Percentiles rank a stretch among this genome's conserved stretches.
phyloP scores from a whole-genome alignment of 2,329 filamentous ascomycete genomes.

The Proliferodiscus dingleyae region DNA sequence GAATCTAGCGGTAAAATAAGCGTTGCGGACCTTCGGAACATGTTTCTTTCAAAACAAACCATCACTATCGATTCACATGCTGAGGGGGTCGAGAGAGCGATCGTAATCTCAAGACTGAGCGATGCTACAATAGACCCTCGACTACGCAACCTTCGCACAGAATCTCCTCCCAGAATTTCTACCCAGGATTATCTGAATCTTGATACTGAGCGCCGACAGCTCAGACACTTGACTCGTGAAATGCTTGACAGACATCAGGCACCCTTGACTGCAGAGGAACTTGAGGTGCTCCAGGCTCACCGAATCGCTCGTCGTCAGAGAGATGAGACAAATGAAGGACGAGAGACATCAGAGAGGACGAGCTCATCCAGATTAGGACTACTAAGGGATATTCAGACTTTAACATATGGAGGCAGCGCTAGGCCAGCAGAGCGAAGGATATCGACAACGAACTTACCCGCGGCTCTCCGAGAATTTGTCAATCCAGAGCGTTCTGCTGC shows the following conservation, averaged over 20 bases:
- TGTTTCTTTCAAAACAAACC: constrained; percentile 64
- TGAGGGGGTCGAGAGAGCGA: constrained; percentile 39
- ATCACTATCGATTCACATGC: constrained; percentile 58
- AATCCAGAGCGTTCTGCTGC: constrained; percentile 26
- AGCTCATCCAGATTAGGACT: constrained; percentile 13
- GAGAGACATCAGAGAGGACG: constrained; percentile 19
- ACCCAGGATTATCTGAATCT: constrained; percentile 29
- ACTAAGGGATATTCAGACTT: constrained; percentile 15
- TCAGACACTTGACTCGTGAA: constrained; percentile 22
- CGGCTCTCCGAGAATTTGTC: constrained; percentile 29
- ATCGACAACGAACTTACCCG: constrained; percentile 23
- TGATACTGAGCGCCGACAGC: constrained; percentile 26
- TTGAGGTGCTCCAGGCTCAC: constrained; percentile 51
- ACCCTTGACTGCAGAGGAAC: constrained; percentile 50
- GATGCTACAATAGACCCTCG: constrained; percentile 25
- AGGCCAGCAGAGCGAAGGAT: constrained; percentile 18
- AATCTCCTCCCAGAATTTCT: constrained; percentile 18
- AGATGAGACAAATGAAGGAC: constrained; percentile 21
- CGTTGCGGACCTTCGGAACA: constrained; percentile 65
- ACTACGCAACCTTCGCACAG: constrained; percentile 22
- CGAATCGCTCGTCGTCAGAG: constrained; percentile 47
- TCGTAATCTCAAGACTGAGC: constrained; percentile 20
- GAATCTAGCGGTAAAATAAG: constrained; percentile 78
- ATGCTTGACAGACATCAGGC: constrained; percentile 42
- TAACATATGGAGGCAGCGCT: constrained; percentile 4